These are phyloP conservation scores for Orbilia oligospora DNA, from an alignment of 2,329 filamentous ascomycete genomes.

Conservation along the genomic window DNA sequence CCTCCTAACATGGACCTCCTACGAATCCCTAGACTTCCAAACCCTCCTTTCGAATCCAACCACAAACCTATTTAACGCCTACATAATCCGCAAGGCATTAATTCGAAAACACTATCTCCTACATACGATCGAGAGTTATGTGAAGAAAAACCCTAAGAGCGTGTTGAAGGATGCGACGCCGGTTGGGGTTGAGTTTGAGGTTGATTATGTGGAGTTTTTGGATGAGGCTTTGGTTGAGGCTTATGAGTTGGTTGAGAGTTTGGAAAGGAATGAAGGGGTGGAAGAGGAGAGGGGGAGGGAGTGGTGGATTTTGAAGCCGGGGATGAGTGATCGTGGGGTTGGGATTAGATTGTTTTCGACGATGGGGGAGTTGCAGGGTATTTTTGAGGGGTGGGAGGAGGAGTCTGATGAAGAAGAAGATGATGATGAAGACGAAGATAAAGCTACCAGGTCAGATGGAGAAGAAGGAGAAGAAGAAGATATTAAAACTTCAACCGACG, in stretches of 20 bases:
- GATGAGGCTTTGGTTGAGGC: slow-evolving; percentile 93
- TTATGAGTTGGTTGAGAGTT: slow-evolving; percentile 85
- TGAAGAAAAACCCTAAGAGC: slow-evolving; percentile 83
- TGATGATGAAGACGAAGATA: slow-evolving; percentile 72
- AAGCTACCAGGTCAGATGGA: slow-evolving; percentile 20
- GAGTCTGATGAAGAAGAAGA: slow-evolving; percentile 78
- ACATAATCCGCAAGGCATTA: slow-evolving; percentile 94
- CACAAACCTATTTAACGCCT: slow-evolving; percentile 83
- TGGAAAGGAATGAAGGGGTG: slow-evolving; percentile 76
- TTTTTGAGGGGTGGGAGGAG: slow-evolving; percentile 93
- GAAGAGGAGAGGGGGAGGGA: slow-evolving; percentile 70
- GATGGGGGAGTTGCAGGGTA: slow-evolving; percentile 83
- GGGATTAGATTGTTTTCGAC: slow-evolving; percentile 91
- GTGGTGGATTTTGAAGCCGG: slow-evolving; percentile 99
- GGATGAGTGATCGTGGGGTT: slow-evolving; percentile 96
- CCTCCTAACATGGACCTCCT: slow-evolving; percentile 82
- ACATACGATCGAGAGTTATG: slow-evolving; percentile 85
- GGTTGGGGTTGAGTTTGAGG: slow-evolving; percentile 86
- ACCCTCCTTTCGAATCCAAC: slow-evolving; percentile 75
- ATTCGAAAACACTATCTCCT: slow-evolving; percentile 96
- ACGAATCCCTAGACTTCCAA: slow-evolving; percentile 90
- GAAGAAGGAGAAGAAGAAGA: slow-evolving; percentile 46
- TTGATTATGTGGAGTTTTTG: slow-evolving; percentile 96
- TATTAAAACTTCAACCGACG: slow-evolving; percentile 26
- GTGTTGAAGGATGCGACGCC: slow-evolving; percentile 80